Evolutionary conservation across 2,329 filamentous ascomycete species (phyloP), one percentile per base, ranked within the genome.

Genomic region (Aspergillaceae sp.): DNA sequence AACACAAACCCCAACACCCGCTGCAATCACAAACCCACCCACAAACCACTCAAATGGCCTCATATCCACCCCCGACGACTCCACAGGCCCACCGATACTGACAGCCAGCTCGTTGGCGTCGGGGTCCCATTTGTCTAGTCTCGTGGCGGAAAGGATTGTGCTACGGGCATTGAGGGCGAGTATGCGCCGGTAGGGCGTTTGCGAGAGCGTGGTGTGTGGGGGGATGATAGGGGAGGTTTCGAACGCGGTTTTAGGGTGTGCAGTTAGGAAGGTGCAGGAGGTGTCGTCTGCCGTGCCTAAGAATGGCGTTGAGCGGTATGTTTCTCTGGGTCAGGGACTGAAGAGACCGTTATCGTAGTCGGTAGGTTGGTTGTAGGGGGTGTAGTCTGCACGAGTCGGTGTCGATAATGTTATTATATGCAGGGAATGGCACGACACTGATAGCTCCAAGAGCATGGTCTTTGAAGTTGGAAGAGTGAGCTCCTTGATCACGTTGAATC

Each of bases 211-310:
- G 19, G 11, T 38, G 26, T 52, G 45, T 0, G 33, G 6, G 3
- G 58, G 56, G n/a, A 64, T 55, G 10, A 48, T 11, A 11, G 63
- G 48, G 5, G 49, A 48, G 5, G 61, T 63, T 33, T 64, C 61
- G 41, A 64, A 64, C 3, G 59, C 57, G 1, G 38, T 28, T 45
- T 58, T 64, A 0, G 55, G 54, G 2, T 54, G 42, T 4, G 55
- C 53, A 6, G 52, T 44, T 29, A 62, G 43, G 36, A 56, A 51
- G 4, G 42, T 43, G 7, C 56, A 57, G 48, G 37, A 56, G 50
- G 32, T 55, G 41, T 60, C 62, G 19, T 62, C 38, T 5, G 56
- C 48, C 4, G 59, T 58, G 3, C 62, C 61, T 3, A 52, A 38
- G 2, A 60, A 29, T 8, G 48, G 36, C 3, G 52, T 50, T 0